Percentiles rank a stretch among this genome's conserved stretches.
These are phyloP conservation scores for Paraglomus occultum DNA, from an alignment of 192 early-diverging fungal species.

Conservation along the genomic window DNA sequence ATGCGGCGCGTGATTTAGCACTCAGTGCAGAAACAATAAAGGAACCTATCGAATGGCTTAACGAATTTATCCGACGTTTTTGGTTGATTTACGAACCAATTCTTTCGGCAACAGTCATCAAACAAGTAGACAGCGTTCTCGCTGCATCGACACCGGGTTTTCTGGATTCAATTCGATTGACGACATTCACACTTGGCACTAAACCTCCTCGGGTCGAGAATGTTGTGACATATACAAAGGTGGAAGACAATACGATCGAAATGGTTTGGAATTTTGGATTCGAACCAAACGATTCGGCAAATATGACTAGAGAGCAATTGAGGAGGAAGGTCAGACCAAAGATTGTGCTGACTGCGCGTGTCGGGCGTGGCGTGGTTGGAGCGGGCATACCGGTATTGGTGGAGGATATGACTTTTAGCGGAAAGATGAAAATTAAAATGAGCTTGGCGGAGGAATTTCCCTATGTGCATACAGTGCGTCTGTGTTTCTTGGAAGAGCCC, in stretches of 20 bases:
- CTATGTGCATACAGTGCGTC: constrained; percentile 64
- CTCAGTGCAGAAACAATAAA: constrained; percentile 42
- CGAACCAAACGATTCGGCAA: constrained; percentile 64
- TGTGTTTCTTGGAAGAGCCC: constrained; percentile 71
- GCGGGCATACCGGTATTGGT: constrained; percentile 75
- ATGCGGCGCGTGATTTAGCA: constrained; percentile 65
- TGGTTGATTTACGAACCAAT: constrained; percentile 82
- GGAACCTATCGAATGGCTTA: constrained; percentile 68
- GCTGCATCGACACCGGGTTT: constrained; percentile 62
- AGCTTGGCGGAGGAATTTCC: constrained; percentile 75
- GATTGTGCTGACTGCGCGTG: constrained; percentile 70
- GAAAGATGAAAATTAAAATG: constrained; percentile 63
- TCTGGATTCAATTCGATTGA: constrained; percentile 59
- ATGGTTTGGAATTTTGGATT: constrained; percentile 83
- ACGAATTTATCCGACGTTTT: constrained; percentile 64
- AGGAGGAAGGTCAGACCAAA: constrained; percentile 64
- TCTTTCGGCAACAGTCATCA: constrained; percentile 61
- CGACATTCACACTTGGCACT: constrained; percentile 63
- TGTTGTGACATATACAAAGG: constrained; percentile 57
- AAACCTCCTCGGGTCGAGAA: constrained; percentile 60
- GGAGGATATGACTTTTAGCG: constrained; percentile 68
- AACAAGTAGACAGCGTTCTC: constrained; percentile 60
- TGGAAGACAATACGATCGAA: constrained; percentile 52
- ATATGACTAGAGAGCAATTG: constrained; percentile 48
- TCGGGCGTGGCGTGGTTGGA: constrained; percentile 71